phyloP scores from a whole-genome alignment of 345 rosid species.

The Sisymbrium altissimum region DNA sequence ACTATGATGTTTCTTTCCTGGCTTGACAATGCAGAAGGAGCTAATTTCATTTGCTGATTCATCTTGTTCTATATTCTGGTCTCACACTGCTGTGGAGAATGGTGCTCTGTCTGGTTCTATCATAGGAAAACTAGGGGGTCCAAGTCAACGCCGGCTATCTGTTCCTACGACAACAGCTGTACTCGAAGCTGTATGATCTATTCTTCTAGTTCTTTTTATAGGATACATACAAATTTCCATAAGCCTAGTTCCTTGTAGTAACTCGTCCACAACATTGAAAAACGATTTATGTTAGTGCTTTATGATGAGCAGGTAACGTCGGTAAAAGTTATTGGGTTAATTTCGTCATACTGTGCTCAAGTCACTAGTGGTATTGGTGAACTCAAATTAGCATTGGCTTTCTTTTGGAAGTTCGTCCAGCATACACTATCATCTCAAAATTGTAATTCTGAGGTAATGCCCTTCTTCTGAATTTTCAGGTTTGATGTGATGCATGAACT shows the following conservation, averaged over 20 bases:
- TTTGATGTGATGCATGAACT: slow-evolving; percentile 7
- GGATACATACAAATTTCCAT: not conserved
- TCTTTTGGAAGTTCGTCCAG: slow-evolving; percentile 67
- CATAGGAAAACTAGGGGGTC: slow-evolving; percentile 90
- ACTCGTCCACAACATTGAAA: not conserved
- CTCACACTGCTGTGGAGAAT: slow-evolving; percentile 39
- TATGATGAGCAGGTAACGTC: slow-evolving; percentile 52
- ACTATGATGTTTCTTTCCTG: slow-evolving; percentile 8
- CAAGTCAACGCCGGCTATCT: slow-evolving; percentile 89
- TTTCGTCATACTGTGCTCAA: slow-evolving; percentile 54
- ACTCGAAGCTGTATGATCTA: slow-evolving; percentile 70
- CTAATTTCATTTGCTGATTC: slow-evolving; percentile 58
- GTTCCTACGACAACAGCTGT: slow-evolving; percentile 58
- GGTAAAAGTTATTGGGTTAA: slow-evolving; percentile 56
- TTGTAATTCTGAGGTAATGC: slow-evolving; percentile 61
- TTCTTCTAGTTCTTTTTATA: not conserved
- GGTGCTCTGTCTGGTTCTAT: slow-evolving; percentile 64
- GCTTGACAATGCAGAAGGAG: slow-evolving; percentile 52
- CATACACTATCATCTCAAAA: slow-evolving; percentile 48
- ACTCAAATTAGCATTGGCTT: slow-evolving; percentile 44
- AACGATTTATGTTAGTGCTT: not conserved
- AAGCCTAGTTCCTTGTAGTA: not conserved
- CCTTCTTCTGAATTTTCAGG: slow-evolving; percentile 4
- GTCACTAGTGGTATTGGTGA: slow-evolving; percentile 36
- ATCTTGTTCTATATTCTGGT: slow-evolving; percentile 68